A percentile compares a stretch with the other conserved stretches of the same genome.
These are phyloP conservation scores for Termitomyces sp. DNA, from an alignment of 768 basidiomycete species.

Conservation along the genomic window DNA sequence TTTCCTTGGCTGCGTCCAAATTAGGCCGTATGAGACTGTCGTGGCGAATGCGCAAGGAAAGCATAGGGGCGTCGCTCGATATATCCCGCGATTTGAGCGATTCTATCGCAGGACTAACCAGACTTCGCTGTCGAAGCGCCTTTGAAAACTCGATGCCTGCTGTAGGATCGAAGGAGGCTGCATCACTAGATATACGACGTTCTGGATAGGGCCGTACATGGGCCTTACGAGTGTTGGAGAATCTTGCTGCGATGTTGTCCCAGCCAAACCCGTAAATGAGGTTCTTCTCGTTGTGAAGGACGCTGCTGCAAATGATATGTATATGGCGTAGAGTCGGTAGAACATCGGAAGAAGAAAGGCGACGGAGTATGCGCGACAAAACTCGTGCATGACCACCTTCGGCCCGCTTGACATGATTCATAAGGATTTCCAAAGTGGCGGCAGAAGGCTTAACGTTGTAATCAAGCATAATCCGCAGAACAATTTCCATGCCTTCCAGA, in stretches of 20 bases:
- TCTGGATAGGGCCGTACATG: conserved; percentile 15
- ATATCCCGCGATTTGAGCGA: conserved; percentile 48
- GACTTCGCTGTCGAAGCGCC: conserved; percentile 27
- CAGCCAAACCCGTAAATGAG: conserved; percentile 44
- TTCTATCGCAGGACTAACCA: conserved; percentile 41
- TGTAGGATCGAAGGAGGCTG: conserved; percentile 45
- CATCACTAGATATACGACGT: conserved; percentile 22
- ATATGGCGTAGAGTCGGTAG: conserved; percentile 56
- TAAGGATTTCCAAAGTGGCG: conserved; percentile 53
- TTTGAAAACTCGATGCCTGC: conserved; percentile 41
- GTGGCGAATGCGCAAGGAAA: conserved; percentile 62
- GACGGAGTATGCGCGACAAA: conserved; percentile 47
- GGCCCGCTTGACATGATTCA: conserved; percentile 47
- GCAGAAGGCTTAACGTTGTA: conserved; percentile 50
- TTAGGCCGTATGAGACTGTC: conserved; percentile 56
- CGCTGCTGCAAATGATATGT: conserved; percentile 50
- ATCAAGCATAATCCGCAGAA: conserved; percentile 57
- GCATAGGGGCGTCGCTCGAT: conserved; percentile 54
- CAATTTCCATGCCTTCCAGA: conserved; percentile 40
- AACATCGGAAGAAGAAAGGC: conserved; percentile 38
- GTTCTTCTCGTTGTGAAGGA: conserved; percentile 53
- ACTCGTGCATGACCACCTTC: conserved; percentile 43
- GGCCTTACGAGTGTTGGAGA: conserved; percentile 30
- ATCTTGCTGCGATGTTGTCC: conserved; percentile 39
- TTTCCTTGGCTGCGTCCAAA: conserved; percentile 46